Evolutionary conservation across 371 early-diverging fungal species (phyloP).

Genomic region (Mortierella sp.): DNA sequence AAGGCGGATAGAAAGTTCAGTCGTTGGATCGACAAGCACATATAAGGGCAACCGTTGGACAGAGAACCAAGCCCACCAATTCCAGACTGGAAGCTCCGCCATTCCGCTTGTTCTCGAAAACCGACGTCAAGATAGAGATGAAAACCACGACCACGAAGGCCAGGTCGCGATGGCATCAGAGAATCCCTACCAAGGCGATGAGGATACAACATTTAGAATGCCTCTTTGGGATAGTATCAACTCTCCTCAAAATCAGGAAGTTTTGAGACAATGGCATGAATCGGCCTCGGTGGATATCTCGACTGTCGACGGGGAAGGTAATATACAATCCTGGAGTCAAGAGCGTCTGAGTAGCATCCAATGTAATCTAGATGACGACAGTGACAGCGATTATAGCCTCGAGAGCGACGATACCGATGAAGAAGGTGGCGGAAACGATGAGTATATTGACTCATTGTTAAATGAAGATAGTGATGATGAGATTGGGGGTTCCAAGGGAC

Average conservation of each 20-base stretch:
- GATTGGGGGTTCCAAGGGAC: background rate
- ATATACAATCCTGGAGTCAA: constrained; percentile 24
- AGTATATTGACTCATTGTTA: constrained; percentile 23
- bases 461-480: constrained; percentile 16
- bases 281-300: constrained; percentile 17
- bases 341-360: constrained; percentile 38
- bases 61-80: background rate
- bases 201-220: constrained; percentile 27
- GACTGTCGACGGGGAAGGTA: constrained; percentile 11
- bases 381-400: constrained; percentile 10
- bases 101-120: constrained; percentile 20
- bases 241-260: constrained; percentile 27
- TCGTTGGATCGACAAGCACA: constrained; percentile 35
- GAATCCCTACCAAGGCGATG: background rate
- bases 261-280: constrained; percentile 28
- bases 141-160: background rate
- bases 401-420: constrained; percentile 13
- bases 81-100: constrained; percentile 12
- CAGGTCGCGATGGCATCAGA: background rate
- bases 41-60: constrained; percentile 19
- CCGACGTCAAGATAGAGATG: background rate
- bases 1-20: constrained; percentile 10
- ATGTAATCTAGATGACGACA: constrained; percentile 23
- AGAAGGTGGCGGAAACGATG: constrained; percentile 12
- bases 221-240: constrained; percentile 53